These are phyloP conservation scores for Piper longum DNA, from an alignment of 164 flowering plant species.

Conservation along the genomic window DNA sequence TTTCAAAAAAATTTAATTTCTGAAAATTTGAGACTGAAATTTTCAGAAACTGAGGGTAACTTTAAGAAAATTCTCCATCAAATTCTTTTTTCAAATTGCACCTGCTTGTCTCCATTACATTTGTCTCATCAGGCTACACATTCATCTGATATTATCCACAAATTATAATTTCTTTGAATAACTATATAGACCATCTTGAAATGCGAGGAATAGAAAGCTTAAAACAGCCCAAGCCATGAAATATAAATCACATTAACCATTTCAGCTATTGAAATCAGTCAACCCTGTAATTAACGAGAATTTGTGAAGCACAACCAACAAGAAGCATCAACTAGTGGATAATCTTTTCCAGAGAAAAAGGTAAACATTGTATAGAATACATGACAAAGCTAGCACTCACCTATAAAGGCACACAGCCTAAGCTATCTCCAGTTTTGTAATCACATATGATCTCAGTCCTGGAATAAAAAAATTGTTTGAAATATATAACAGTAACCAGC, in stretches of 20 bases:
- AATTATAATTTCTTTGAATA: too few species aligned
- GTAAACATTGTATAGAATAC: not conserved
- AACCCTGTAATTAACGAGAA: not conserved
- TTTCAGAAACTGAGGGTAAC: too few species aligned
- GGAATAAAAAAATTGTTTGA: slow-evolving; percentile 4
- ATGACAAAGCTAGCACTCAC: slow-evolving; percentile 21
- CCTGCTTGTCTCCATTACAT: too few species aligned
- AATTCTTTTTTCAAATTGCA: too few species aligned
- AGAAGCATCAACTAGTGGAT: not conserved
- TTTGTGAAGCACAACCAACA: not conserved
- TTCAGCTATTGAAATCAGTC: not conserved
- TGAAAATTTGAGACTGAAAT: too few species aligned
- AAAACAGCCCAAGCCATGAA: not conserved
- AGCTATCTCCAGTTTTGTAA: slow-evolving; percentile 84
- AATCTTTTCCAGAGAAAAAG: not conserved
- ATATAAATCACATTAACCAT: not conserved
- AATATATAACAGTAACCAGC: not conserved
- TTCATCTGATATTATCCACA: too few species aligned
- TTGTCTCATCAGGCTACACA: too few species aligned
- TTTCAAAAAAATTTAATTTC: too few species aligned
- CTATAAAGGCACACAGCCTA: slow-evolving; percentile 89
- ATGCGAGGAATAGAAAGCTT: too few species aligned
- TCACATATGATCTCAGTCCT: slow-evolving; percentile 94
- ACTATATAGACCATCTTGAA: too few species aligned
- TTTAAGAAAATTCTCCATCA: too few species aligned